Base-by-base conservation (phyloP, 2,329 filamentous ascomycete genomes). In the Magnaporthiopsis incrustans region DNA sequence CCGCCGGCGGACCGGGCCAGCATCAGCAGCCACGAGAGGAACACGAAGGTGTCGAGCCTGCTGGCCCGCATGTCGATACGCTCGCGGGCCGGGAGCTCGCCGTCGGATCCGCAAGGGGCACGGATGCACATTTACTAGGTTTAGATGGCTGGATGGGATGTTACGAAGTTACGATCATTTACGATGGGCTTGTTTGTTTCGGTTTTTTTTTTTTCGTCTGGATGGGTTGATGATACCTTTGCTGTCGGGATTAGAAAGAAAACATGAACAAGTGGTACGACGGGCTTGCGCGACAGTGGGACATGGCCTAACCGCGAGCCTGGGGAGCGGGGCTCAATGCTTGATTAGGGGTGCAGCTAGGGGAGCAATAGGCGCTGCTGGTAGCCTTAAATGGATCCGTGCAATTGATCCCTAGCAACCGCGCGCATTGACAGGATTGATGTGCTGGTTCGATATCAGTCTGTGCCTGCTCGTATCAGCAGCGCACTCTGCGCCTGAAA, bases 1-100 rank as follows among this genome's bases (percentile, higher is more conserved):
- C 64, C 12, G 61, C 68, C 73, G 25, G 53, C 30, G 11, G 57
- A 70, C 68, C 73, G 71, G 66, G 74, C 71, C 63, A 71, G 64
- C 44, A 58, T n/a, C 14, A 25, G 64, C 64, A 18, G n/a, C 33
- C 27, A 1, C n/a, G 27, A 63, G 50, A 32, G 50, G 15, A 30
- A 30, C 27, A 30, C 27, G 5, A 59, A 44, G 25, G 5, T 30
- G 38, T 57, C 25, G n/a, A 60, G 15, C 35, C 30, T 44, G 35
- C 4, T 62, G 44, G 12, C 57, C 65, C 44, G 60, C 57, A 57
- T 63, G 14, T 38, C 63, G 26, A 53, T 59, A 27, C 35, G 62
- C 7, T 22, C 57, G 5, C 56, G 61, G 56, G 11, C 61, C 27
- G 61, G 56, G 32, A 35, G 58, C 58, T 58, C 57, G 25, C 6